Evolutionary conservation across 495 filamentous ascomycete species (phyloP).

Genomic region (Podospora fimiseda): DNA sequence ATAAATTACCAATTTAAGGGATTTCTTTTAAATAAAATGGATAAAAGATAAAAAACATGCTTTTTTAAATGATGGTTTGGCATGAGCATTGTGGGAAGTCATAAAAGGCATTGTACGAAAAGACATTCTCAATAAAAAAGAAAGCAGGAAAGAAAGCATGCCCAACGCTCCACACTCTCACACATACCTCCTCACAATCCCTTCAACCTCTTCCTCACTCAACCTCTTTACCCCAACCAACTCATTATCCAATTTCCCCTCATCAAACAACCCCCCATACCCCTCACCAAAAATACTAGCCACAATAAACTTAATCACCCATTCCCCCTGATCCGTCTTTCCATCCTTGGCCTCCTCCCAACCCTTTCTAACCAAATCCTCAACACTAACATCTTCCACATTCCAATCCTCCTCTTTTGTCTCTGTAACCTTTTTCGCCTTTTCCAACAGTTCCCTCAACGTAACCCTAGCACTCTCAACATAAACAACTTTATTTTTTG

Average conservation of each 20-base stretch:
- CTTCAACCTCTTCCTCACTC: slow-evolving; percentile 5
- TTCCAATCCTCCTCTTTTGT: slow-evolving; percentile 4
- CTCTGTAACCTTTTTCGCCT: slow-evolving; percentile 12
- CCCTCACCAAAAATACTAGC: slow-evolving; percentile 1
- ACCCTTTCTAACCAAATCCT: background rate
- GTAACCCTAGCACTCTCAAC: slow-evolving; percentile 33
- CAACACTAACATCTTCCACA: background rate
- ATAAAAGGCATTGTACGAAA: no score
- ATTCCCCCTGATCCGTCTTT: background rate
- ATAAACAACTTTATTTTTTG: slow-evolving; percentile 40
- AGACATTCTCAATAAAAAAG: no score
- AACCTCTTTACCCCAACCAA: slow-evolving; percentile 7
- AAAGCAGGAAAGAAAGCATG: no score
- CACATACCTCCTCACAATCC: background rate
- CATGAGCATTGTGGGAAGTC: no score
- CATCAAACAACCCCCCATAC: slow-evolving; percentile 3
- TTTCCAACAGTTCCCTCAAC: slow-evolving; percentile 40
- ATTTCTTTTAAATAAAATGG: no score
- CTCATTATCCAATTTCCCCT: slow-evolving; percentile 1
- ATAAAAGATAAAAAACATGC: no score
- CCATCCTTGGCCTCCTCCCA: slow-evolving; percentile 4
- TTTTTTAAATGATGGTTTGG: no score
- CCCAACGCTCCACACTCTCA: no score
- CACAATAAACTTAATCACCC: background rate
- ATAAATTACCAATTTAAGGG: no score